Evolutionary conservation across 305 asterid species (phyloP).

Genomic region (Caryopteris hybrid): DNA sequence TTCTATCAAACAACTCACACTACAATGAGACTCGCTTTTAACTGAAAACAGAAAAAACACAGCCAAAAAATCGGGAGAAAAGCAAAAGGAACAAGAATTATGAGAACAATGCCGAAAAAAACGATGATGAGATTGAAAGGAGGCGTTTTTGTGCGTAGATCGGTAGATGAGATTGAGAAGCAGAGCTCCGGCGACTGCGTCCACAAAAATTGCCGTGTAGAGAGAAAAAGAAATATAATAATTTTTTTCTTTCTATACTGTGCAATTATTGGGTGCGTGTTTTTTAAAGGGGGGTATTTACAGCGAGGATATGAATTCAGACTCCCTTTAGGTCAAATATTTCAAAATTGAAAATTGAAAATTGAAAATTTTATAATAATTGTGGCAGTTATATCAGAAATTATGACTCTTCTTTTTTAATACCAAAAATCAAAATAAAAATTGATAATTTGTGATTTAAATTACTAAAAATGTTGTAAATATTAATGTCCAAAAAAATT

Average conservation of each 20-base stretch:
- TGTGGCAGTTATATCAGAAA: slow-evolving; percentile 14
- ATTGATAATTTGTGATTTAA: background rate
- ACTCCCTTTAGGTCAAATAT: background rate
- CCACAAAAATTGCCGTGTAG: slow-evolving; percentile 40
- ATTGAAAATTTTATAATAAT: no score
- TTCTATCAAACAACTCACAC: slow-evolving; percentile 7
- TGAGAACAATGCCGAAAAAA: background rate
- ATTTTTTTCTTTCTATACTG: background rate
- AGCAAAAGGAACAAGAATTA: background rate
- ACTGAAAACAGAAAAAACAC: background rate
- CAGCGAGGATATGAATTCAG: slow-evolving; percentile 15
- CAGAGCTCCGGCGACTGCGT: slow-evolving; percentile 48
- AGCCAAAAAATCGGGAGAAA: background rate
- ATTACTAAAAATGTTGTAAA: no score
- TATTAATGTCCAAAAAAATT: no score
- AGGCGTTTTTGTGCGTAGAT: slow-evolving; percentile 19
- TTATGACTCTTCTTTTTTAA: background rate
- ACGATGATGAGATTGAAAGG: slow-evolving; percentile 4
- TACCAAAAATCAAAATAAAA: no score
- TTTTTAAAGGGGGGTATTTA: slow-evolving; percentile 5
- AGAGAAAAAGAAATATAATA: slow-evolving; percentile 23
- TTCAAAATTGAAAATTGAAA: background rate
- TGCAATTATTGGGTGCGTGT: slow-evolving; percentile 22
- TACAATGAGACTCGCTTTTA: slow-evolving; percentile 26
- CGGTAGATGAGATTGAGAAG: slow-evolving; percentile 22